Evolutionary conservation across 2,329 filamentous ascomycete species (phyloP), one percentile per base, ranked within the genome.

Genomic region (Aspergillus sp.): DNA sequence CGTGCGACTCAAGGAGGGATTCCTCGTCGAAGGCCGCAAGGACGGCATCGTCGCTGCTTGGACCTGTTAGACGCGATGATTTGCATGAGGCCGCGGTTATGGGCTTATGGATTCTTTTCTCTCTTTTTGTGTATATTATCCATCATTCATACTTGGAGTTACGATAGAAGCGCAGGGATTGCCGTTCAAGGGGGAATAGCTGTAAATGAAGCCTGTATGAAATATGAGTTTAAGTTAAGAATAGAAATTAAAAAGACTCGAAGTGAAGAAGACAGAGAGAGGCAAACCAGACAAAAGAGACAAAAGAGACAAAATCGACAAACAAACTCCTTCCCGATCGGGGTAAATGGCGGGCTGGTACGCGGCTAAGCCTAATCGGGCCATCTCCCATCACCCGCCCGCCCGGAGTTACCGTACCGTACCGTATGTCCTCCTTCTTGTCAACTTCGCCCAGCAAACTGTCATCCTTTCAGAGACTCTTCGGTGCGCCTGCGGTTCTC

Each of bases 41-140:
- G 91, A 97, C 72, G 95, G 95, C 57, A 85, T 90, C 56, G 88
- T 99, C 31, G 95, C 93, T 45, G 89, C 96, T 54, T 99, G 95
- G 95, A 90, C 88, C 58, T 94, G 90, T 72, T 88, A 73, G 65
- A 64, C 16, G 52, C 12, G 39, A 55, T 55, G 55, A 56, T 49
- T 31, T 26, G 49, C 39, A 52, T 49, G 36, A 42, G 36, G 36
- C 36, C 14, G 14, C 36, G 14, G 36, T n/a, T 16, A n/a, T 36
- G 26, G 26, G 26, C 26, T 29, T 7, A 29, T 29, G 26, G 26
- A 29, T 20, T 49, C 24, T 36, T 36, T 12, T 36, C 12, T 36
- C 5, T 36, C 12, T 14, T 14, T 36, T 52, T 51, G 18, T 51
- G 24, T 29, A 51, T 36, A 47, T 47, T 47, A 47, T 47, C 18